Base-by-base conservation (phyloP, 805 yeast species). In the Candida hungchunana region DNA sequence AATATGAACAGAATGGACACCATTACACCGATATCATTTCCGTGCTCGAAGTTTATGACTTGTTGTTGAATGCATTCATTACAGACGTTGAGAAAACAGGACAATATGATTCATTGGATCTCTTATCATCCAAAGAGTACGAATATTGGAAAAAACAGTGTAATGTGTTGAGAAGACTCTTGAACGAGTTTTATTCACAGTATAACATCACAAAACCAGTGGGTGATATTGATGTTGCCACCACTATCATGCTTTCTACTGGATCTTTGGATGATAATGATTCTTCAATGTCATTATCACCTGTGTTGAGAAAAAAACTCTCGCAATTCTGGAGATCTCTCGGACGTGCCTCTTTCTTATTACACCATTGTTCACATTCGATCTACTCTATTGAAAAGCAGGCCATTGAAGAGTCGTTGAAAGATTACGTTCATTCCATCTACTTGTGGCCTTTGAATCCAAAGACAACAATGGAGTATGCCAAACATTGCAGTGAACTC, bases 401-500 rank as follows among this genome's bases (percentile, higher is more conserved):
- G 9, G 14, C 26, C 2, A 28, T 35, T 13, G 33, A 28, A 6
- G 26, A 29, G 17, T 26, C 37, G 3, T 21, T 46, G n/a, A 12
- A 27, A 2, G 43, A 27, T 25, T 40, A 36, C 27, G 34, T 37
- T 21, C 47, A 46, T 23, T 43, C 53, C 6, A 40, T 52, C n/a
- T 38, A 22, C 14, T 40, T 47, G n/a, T 14, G 31, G 15, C 44
- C 42, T 6, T 19, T 14, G 7, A 13, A 31, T 12, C 13, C 35
- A 5, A 18, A 22, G 3, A 16, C 31, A 4, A 18, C n/a, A 10
- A 71, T 62, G 51, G 66, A 68, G 36, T 77, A 75, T 50, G 73
- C 80, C 1, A 64, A 67, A 31, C 58, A 64, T 5, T 56, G 76
- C 26, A 67, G 80, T 1, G 65, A 69, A 40, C 52, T 59, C 15